These are phyloP conservation scores for Syzygium jambos DNA, from an alignment of 345 rosid species.

Conservation along the genomic window DNA sequence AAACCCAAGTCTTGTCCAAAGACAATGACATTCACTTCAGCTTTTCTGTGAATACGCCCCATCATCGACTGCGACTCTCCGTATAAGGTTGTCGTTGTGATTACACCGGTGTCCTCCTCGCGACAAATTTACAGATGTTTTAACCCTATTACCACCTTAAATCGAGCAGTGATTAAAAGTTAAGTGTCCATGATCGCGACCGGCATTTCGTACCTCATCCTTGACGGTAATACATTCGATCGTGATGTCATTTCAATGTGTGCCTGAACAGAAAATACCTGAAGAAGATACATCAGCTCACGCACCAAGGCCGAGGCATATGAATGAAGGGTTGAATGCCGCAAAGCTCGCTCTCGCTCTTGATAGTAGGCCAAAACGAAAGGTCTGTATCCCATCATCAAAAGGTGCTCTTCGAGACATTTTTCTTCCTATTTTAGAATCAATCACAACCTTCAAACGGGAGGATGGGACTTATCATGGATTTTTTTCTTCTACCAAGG, in stretches of 20 bases:
- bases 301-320: too few relatives aligned
- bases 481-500: too few relatives aligned
- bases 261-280: too few relatives aligned
- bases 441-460: neutral
- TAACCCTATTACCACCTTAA: neutral
- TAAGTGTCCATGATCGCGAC: neutral
- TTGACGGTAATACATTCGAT: neutral
- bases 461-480: neutral
- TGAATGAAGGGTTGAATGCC: neutral
- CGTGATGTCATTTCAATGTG: too few relatives aligned
- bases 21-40: neutral
- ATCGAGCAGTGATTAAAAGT: neutral
- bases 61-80: neutral
- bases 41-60: neutral
- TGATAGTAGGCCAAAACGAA: neutral
- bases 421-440: too few relatives aligned
- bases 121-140: too few relatives aligned
- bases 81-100: neutral
- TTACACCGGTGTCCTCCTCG: too few relatives aligned
- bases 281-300: too few relatives aligned
- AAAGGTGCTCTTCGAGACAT: too few relatives aligned
- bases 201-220: rapidly evolving
- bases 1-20: neutral
- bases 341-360: neutral
- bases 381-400: neutral